Percentiles rank a stretch among this genome's conserved stretches.
Conservation (phyloP, 208 protist species). For the Acanthamoeba sp. region DNA sequence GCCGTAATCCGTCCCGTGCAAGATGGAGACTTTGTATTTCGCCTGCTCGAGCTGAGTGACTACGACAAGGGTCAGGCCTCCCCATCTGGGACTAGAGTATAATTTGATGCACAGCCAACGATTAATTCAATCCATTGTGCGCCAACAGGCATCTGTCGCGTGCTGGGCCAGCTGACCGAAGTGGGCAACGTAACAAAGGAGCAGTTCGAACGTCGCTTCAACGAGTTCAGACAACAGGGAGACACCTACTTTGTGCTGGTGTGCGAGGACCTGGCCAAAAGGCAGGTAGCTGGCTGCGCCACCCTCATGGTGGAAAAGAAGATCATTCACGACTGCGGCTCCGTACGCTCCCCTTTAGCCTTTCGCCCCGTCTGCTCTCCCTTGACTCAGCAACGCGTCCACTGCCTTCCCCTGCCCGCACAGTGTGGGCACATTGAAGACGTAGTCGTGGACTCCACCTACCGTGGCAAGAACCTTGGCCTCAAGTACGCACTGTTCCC, state of each 20-base stretch:
- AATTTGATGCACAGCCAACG: neutral
- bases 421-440: constrained; percentile 92
- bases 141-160: constrained; percentile 54
- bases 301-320: constrained; percentile 90
- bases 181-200: constrained; percentile 80
- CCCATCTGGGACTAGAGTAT: neutral
- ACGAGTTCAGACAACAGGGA: constrained; percentile 47
- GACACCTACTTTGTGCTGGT: constrained; percentile 83
- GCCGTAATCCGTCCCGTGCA: neutral
- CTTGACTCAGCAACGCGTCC: too few relatives aligned
- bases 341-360: neutral
- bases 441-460: constrained; percentile 88
- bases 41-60: constrained; percentile 35
- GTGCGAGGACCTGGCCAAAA: constrained; percentile 80
- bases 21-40: constrained; percentile 45
- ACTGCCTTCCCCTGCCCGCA: neutral
- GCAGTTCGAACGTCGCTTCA: constrained; percentile 74
- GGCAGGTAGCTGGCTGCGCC: constrained; percentile 83
- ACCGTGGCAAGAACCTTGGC: constrained; percentile 88
- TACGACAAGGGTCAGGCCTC: constrained; percentile 35
- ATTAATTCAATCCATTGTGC: neutral
- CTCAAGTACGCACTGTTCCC: constrained; percentile 74
- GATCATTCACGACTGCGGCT: constrained; percentile 84
- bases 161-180: constrained; percentile 82
- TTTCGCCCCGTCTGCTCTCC: neutral